Evolutionary conservation across 2,329 filamentous ascomycete genomes (phyloP).

Genomic region (Xylariaceae sp.): DNA sequence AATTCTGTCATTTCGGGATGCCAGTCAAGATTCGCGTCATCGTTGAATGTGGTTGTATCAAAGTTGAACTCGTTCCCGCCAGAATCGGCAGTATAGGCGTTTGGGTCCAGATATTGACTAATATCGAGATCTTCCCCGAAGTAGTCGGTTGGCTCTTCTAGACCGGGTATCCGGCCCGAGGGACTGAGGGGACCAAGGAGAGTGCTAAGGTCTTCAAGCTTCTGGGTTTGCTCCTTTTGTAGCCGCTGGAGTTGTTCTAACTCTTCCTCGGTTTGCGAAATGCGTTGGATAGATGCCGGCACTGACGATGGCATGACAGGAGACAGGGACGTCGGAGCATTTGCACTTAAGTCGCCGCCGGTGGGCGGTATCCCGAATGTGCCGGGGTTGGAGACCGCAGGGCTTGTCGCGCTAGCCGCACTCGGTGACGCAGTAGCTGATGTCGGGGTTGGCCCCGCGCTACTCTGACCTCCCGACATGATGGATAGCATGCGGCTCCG

Average conservation of each 20-base stretch:
- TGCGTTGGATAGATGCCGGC: slow-evolving; percentile 53
- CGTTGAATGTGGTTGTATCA: slow-evolving; percentile 32
- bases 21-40: slow-evolving; percentile 25
- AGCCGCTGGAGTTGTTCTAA: slow-evolving; percentile 75
- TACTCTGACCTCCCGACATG: slow-evolving; percentile 45
- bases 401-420: slow-evolving; percentile 22
- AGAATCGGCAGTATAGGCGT: slow-evolving; percentile 27
- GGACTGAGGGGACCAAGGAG: slow-evolving; percentile 77
- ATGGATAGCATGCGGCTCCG: slow-evolving; percentile 56
- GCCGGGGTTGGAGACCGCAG: slow-evolving; percentile 22
- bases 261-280: slow-evolving; percentile 67
- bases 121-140: slow-evolving; percentile 48
- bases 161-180: slow-evolving; percentile 70
- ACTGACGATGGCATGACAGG: slow-evolving; percentile 45
- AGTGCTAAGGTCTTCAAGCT: slow-evolving; percentile 70
- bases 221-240: slow-evolving; percentile 72
- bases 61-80: slow-evolving; percentile 41
- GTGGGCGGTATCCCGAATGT: slow-evolving; percentile 20
- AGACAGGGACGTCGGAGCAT: slow-evolving; percentile 41
- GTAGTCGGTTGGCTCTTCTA: slow-evolving; percentile 44
- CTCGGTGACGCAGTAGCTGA: slow-evolving; percentile 26
- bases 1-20: slow-evolving; percentile 27
- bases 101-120: slow-evolving; percentile 47
- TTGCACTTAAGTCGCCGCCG: slow-evolving; percentile 16
- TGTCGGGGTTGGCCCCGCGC: slow-evolving; percentile 22